These are phyloP conservation scores for Aspergillus tanneri DNA, from an alignment of 2,329 filamentous ascomycete species.

Conservation along the genomic window DNA sequence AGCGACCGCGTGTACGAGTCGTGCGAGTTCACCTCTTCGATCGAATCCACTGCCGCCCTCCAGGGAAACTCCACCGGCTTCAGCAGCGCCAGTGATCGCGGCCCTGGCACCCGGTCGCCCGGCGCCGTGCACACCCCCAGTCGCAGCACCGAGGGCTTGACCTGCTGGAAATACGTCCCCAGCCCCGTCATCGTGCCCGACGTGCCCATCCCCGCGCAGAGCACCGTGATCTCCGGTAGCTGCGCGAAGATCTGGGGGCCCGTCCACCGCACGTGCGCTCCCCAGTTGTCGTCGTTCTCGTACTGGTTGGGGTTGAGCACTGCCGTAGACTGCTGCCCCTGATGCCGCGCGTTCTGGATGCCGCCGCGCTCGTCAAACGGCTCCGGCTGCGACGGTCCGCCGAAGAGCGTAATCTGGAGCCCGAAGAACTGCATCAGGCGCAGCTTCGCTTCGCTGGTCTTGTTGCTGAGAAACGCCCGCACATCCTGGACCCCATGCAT, in stretches of 20 bases:
- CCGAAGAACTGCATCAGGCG: slow-evolving; percentile 61
- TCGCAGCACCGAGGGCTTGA: slow-evolving; percentile 43
- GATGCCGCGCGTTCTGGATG: slow-evolving; percentile 49
- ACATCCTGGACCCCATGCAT: slow-evolving; percentile 54
- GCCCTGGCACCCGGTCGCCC: slow-evolving; percentile 60
- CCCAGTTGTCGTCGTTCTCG: slow-evolving; percentile 49
- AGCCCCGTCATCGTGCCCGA: slow-evolving; percentile 54
- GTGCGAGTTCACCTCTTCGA: slow-evolving; percentile 57
- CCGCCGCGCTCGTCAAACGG: slow-evolving; percentile 55
- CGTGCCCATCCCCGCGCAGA: slow-evolving; percentile 60
- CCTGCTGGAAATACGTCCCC: slow-evolving; percentile 51
- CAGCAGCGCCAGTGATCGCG: slow-evolving; percentile 54
- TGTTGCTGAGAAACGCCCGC: slow-evolving; percentile 59
- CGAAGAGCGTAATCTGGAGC: slow-evolving; percentile 58
- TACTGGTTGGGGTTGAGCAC: slow-evolving; percentile 59
- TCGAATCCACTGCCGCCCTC: slow-evolving; percentile 54
- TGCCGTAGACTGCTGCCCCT: slow-evolving; percentile 44
- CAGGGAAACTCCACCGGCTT: slow-evolving; percentile 58
- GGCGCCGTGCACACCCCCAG: slow-evolving; percentile 56
- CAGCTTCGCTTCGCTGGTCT: slow-evolving; percentile 55
- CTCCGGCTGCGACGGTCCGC: slow-evolving; percentile 59
- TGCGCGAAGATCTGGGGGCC: slow-evolving; percentile 59
- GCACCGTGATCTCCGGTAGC: slow-evolving; percentile 56
- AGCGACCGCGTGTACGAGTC: slow-evolving; percentile 57
- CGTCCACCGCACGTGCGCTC: slow-evolving; percentile 58